phyloP scores from a whole-genome alignment of 2,329 filamentous ascomycete genomes.

The Paracamarosporium sp. region DNA sequence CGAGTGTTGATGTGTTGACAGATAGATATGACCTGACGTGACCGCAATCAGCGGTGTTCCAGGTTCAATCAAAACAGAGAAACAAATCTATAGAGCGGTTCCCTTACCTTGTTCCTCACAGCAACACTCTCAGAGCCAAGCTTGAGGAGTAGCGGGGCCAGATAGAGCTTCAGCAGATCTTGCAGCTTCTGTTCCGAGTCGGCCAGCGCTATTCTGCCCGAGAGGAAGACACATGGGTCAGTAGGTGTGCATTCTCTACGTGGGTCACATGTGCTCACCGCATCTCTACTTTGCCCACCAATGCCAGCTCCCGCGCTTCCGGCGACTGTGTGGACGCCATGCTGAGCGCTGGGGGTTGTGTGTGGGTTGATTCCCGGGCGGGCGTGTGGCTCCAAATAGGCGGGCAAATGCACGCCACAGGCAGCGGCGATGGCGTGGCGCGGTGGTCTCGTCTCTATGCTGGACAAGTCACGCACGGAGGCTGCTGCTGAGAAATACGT shows the following conservation, averaged over 20 bases:
- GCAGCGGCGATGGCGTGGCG: conserved; percentile 25
- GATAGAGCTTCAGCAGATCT: conserved; percentile 76
- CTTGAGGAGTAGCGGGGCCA: conserved; percentile 84
- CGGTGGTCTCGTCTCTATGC: not conserved
- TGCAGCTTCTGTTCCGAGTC: conserved; percentile 86
- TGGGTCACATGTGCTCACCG: conserved; percentile 54
- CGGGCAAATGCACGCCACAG: conserved; percentile 22
- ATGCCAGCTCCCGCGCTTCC: conserved; percentile 77
- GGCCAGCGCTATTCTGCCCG: conserved; percentile 67
- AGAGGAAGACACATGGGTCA: not conserved
- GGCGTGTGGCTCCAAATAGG: not conserved
- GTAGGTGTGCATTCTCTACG: not conserved
- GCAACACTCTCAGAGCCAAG: conserved; percentile 79
- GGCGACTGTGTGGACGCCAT: conserved; percentile 41
- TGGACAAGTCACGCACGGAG: not conserved
- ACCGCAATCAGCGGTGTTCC: conserved; percentile 40
- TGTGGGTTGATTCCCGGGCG: not conserved
- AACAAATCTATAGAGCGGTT: not conserved
- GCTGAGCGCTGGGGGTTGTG: conserved; percentile 15
- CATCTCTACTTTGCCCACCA: conserved; percentile 86
- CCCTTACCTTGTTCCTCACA: conserved; percentile 77
- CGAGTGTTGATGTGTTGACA: conserved; percentile 76
- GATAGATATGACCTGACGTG: conserved; percentile 65
- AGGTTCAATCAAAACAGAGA: not conserved
- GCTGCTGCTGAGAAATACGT: conserved; percentile 15